Percentiles rank a stretch among this genome's conserved stretches.
Evolutionary conservation across 805 yeast genomes (phyloP).

Genomic region (Candida montana): DNA sequence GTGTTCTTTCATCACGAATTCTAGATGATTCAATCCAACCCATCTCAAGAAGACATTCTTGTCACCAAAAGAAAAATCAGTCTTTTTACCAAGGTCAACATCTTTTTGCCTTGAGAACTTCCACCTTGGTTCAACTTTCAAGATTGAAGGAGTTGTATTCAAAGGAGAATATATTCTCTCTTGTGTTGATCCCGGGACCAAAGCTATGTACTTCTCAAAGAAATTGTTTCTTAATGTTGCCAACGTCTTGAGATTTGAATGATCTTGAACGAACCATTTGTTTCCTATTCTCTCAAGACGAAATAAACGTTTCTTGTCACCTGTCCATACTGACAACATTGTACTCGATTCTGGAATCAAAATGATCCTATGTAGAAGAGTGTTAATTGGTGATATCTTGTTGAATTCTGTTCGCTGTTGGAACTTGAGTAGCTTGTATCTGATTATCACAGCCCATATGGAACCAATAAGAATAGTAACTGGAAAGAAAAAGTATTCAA

Average conservation of each 20-base stretch:
- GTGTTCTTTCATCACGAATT: slow-evolving; percentile 12
- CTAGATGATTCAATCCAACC: slow-evolving; percentile 20
- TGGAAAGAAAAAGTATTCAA: slow-evolving; percentile 7
- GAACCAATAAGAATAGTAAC: not conserved
- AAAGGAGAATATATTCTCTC: slow-evolving; percentile 12
- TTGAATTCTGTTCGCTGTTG: slow-evolving; percentile 2
- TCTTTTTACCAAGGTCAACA: not conserved
- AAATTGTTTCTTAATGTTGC: slow-evolving; percentile 15
- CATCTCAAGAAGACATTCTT: slow-evolving; percentile 15
- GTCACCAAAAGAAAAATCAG: slow-evolving; percentile 18
- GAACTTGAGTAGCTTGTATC: slow-evolving; percentile 2
- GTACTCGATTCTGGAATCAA: slow-evolving; percentile 25
- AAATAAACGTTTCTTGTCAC: slow-evolving; percentile 19
- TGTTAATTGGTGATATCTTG: slow-evolving; percentile 4
- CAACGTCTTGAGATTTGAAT: slow-evolving; percentile 8
- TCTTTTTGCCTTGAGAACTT: not conserved
- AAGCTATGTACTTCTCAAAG: slow-evolving; percentile 17
- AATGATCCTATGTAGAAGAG: slow-evolving; percentile 4
- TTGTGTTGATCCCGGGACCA: slow-evolving; percentile 6
- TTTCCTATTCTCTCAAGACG: slow-evolving; percentile 10
- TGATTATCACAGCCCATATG: not conserved
- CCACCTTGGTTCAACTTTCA: slow-evolving; percentile 11
- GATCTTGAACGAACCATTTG: slow-evolving; percentile 16
- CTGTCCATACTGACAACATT: slow-evolving; percentile 22
- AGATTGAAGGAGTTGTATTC: slow-evolving; percentile 17